These are phyloP conservation scores for Amanita brunnescens DNA, from an alignment of 768 basidiomycete species.

Conservation along the genomic window DNA sequence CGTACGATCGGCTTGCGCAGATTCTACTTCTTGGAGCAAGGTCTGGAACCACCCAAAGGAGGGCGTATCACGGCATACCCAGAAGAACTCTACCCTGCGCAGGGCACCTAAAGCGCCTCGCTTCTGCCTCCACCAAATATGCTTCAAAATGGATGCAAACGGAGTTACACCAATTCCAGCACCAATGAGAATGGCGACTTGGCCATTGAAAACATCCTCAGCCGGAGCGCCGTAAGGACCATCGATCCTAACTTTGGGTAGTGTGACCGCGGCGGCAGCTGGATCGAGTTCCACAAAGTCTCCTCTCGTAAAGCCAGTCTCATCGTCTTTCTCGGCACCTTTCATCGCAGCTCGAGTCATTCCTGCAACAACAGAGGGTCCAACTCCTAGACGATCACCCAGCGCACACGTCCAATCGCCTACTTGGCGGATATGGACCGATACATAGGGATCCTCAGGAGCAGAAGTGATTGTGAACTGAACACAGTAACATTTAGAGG, in stretches of 20 bases:
- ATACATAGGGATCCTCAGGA: constrained; percentile 89
- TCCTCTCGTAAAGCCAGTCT: constrained; percentile 45
- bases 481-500: constrained; percentile 1
- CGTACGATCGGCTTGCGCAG: constrained; percentile 77
- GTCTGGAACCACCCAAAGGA: constrained; percentile 98
- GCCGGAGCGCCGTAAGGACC: constrained; percentile 93
- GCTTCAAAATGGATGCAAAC: constrained; percentile 90
- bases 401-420: constrained; percentile 82
- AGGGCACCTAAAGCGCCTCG: constrained; percentile 69
- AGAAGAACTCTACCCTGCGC: constrained; percentile 89
- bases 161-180: constrained; percentile 96
- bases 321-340: constrained; percentile 57
- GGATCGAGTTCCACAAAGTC: constrained; percentile 77
- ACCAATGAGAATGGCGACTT: constrained; percentile 87
- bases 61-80: constrained; percentile 91
- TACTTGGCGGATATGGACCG: constrained; percentile 88
- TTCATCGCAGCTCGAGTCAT: constrained; percentile 78
- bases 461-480: constrained; percentile 95
- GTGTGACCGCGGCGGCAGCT: constrained; percentile 32
- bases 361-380: constrained; percentile 64
- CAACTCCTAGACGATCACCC: constrained; percentile 79
- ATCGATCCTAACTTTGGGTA: constrained; percentile 73
- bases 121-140: constrained; percentile 92
- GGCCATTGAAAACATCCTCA: constrained; percentile 79
- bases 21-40: constrained; percentile 80